Conservation (phyloP, 1,284 basidiomycete species). For the Cystobasidium slooffiae region DNA sequence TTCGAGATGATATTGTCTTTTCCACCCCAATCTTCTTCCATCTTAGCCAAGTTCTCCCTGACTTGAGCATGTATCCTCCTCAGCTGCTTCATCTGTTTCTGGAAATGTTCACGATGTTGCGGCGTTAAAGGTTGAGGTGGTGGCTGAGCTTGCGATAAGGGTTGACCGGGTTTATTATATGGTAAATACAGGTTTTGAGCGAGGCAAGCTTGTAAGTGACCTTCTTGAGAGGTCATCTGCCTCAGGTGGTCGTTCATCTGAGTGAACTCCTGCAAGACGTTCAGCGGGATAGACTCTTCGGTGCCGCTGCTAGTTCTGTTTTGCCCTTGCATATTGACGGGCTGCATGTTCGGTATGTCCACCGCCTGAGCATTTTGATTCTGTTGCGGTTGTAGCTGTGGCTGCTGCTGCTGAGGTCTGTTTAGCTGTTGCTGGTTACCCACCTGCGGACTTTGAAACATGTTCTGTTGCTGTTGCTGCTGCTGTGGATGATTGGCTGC, state of each 20-base stretch:
- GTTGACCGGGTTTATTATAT: constrained; percentile 20
- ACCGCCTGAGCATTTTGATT: constrained; percentile 5
- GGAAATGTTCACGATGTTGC: constrained; percentile 25
- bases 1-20: constrained; percentile 41
- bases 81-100: constrained; percentile 27
- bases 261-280: constrained; percentile 33
- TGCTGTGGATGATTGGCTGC: neutral
- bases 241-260: constrained; percentile 36
- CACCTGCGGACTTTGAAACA: constrained; percentile 20
- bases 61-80: constrained; percentile 11
- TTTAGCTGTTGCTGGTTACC: constrained; percentile 21
- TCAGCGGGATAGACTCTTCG: constrained; percentile 8
- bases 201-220: constrained; percentile 26
- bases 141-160: constrained; percentile 6
- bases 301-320: neutral
- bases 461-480: constrained; percentile 15
- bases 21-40: constrained; percentile 34
- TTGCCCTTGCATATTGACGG: constrained; percentile 9
- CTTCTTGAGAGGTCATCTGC: constrained; percentile 25
- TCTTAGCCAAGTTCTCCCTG: constrained; percentile 21
- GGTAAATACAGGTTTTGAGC: constrained; percentile 30
- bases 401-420: constrained; percentile 23
- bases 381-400: neutral
- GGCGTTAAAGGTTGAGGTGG: constrained; percentile 37
- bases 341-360: constrained; percentile 14